A percentile compares a stretch with the other conserved stretches of the same genome.
These are phyloP conservation scores for Metschnikowia matae DNA, from an alignment of 805 yeast species.

Conservation along the genomic window DNA sequence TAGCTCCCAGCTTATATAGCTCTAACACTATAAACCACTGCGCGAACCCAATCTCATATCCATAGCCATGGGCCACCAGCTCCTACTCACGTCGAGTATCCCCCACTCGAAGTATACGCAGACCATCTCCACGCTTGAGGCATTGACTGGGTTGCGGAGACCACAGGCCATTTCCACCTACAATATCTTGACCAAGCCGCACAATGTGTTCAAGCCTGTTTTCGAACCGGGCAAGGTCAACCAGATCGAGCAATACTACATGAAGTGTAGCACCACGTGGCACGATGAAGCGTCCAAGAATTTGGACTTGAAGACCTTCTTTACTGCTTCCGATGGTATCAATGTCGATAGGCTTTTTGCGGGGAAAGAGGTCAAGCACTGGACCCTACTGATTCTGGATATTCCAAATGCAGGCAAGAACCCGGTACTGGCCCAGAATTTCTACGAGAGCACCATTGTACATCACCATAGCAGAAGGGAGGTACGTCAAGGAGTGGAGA, in stretches of 20 bases:
- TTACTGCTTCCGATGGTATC: constrained; percentile 18
- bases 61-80: constrained; percentile 49
- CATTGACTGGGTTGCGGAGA: constrained; percentile 46
- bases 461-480: constrained; percentile 40
- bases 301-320: constrained; percentile 23
- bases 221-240: constrained; percentile 52
- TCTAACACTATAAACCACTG: neutral
- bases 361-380: constrained; percentile 30
- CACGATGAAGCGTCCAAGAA: constrained; percentile 21
- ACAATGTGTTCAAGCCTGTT: constrained; percentile 49
- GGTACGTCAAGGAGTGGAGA: neutral
- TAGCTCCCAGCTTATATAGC: neutral
- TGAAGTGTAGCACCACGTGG: constrained; percentile 50
- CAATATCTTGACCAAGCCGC: constrained; percentile 47
- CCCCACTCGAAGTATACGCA: constrained; percentile 40
- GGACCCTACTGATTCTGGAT: constrained; percentile 67
- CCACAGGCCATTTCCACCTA: constrained; percentile 47
- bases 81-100: constrained; percentile 44
- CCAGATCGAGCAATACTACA: constrained; percentile 53
- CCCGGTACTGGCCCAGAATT: constrained; percentile 58
- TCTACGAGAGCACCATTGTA: constrained; percentile 56
- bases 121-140: constrained; percentile 45
- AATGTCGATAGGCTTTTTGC: constrained; percentile 30
- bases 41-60: neutral
- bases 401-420: constrained; percentile 72